Conservation (phyloP, 192 early-diverging fungal genomes). For the Thoreauomyces humboldtii region DNA sequence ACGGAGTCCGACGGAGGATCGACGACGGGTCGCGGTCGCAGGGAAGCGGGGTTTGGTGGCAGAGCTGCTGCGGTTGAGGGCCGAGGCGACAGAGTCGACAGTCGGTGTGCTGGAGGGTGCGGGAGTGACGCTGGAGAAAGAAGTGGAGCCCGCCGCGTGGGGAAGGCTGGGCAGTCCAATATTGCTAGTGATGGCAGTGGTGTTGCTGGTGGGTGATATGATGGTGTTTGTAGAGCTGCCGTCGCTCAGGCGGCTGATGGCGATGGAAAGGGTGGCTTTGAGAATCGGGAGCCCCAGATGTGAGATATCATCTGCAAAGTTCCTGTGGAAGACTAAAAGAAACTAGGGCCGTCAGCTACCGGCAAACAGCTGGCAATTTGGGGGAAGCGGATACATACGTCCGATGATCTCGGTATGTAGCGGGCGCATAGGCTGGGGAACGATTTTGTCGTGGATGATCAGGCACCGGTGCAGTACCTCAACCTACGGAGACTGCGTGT, state of each 20-base stretch:
- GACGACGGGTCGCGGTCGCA: not conserved
- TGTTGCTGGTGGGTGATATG: not conserved
- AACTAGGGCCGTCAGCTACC: not conserved
- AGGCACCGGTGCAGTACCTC: slow-evolving; percentile 61
- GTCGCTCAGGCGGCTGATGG: not conserved
- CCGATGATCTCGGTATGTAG: slow-evolving; percentile 55
- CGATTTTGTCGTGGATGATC: slow-evolving; percentile 57
- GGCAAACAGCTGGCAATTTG: slow-evolving; percentile 4
- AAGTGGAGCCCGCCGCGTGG: not conserved
- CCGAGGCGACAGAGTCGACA: not conserved
- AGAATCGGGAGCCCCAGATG: slow-evolving; percentile 18
- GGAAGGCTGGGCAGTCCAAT: not conserved
- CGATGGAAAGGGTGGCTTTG: not conserved
- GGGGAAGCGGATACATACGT: slow-evolving; percentile 18
- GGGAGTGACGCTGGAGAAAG: not conserved
- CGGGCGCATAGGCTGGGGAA: slow-evolving; percentile 66
- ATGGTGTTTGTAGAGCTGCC: not conserved
- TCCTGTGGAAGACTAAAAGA: slow-evolving; percentile 52
- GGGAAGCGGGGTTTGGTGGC: not conserved
- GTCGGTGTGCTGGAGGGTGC: not conserved
- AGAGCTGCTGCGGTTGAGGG: not conserved
- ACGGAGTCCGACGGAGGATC: not conserved
- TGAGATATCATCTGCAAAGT: slow-evolving; percentile 63
- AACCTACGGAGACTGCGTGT: slow-evolving; percentile 39
- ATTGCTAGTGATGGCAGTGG: not conserved